Conservation (phyloP, 1,284 basidiomycete genomes). For the Pisolithus thermaeus region DNA sequence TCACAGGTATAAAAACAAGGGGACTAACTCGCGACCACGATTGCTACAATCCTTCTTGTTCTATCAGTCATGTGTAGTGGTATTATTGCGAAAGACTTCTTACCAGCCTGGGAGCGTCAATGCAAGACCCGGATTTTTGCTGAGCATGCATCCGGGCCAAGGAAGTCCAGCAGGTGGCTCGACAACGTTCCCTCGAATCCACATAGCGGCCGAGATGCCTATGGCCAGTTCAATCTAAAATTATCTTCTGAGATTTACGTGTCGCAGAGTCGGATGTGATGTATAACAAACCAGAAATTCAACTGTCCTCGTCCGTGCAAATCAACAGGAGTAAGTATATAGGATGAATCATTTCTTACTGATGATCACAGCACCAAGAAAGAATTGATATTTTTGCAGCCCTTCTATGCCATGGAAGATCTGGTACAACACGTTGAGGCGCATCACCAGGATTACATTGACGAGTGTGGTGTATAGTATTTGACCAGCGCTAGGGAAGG, state of each 20-base stretch:
- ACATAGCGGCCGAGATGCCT: conserved; percentile 11
- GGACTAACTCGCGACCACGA: not conserved
- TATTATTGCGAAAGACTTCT: not conserved
- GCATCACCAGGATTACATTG: conserved; percentile 16
- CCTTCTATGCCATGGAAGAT: not conserved
- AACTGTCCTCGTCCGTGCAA: not conserved
- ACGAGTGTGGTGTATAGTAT: conserved; percentile 17
- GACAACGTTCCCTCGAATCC: conserved; percentile 7
- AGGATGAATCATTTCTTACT: not conserved
- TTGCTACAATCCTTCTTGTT: not conserved
- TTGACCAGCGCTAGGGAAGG: conserved; percentile 8
- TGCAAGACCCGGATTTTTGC: not conserved
- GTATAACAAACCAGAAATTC: too few species aligned
- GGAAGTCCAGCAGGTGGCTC: conserved; percentile 13
- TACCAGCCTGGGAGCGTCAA: not conserved
- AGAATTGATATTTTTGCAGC: not conserved
- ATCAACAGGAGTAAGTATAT: not conserved
- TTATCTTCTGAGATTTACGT: not conserved
- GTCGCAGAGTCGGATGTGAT: not conserved
- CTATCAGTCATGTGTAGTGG: not conserved
- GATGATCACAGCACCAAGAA: not conserved
- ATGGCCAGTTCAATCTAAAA: conserved; percentile 13
- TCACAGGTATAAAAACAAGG: not conserved
- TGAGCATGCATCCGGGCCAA: conserved; percentile 15
- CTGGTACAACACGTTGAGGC: conserved; percentile 13